phyloP scores from a whole-genome alignment of 164 flowering plant species.

The Paratinospora sagittata region DNA sequence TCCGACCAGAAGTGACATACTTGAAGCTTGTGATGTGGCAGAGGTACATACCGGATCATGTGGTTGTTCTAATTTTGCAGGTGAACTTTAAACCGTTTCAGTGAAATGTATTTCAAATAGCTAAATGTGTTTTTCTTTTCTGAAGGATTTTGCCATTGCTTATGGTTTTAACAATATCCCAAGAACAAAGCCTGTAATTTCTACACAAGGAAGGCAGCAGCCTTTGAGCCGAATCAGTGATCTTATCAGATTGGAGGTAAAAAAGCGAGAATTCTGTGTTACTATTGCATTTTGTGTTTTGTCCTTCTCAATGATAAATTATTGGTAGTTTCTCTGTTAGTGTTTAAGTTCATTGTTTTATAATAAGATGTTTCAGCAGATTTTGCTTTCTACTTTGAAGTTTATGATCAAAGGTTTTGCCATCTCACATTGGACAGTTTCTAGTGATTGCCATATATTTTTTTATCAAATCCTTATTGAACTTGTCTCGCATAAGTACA shows the following conservation, averaged over 20 bases:
- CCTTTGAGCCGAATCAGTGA: constrained; percentile 65
- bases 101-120: constrained; percentile 4
- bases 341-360: background rate
- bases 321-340: background rate
- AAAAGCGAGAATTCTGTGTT: background rate
- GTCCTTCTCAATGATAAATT: background rate
- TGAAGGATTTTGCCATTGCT: constrained; percentile 81
- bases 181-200: constrained; percentile 49
- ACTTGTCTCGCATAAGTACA: no score
- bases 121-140: constrained; percentile 3
- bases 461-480: background rate
- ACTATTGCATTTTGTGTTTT: background rate
- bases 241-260: constrained; percentile 79
- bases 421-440: background rate
- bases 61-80: background rate
- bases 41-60: constrained; percentile 88
- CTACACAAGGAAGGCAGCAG: constrained; percentile 43
- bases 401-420: background rate
- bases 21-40: constrained; percentile 96
- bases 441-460: background rate
- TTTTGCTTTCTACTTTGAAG: background rate
- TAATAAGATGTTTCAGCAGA: background rate
- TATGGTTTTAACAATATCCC: constrained; percentile 75
- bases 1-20: constrained; percentile 93
- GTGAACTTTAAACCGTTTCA: no score